phyloP scores from a whole-genome alignment of 2,329 filamentous ascomycete species.

The Fusarium continuum region DNA sequence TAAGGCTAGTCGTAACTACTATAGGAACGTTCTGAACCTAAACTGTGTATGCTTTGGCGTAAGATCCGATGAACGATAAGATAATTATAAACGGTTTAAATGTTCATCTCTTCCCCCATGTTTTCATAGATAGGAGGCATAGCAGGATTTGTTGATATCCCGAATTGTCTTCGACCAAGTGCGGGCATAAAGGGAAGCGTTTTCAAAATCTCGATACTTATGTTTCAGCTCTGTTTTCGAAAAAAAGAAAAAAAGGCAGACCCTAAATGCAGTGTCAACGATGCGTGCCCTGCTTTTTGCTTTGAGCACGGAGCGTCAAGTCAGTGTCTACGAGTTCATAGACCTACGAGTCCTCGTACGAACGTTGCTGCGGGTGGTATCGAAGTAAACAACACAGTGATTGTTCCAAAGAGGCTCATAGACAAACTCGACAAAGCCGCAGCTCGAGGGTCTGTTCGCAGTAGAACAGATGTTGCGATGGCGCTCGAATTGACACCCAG shows the following conservation, averaged over 20 bases:
- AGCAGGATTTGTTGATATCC: background rate
- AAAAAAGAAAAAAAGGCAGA: too few species aligned
- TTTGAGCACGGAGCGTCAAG: background rate
- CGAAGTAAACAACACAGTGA: conserved; percentile 66
- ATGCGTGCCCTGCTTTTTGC: too few species aligned
- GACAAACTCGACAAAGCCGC: conserved; percentile 67
- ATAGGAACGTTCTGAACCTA: too few species aligned
- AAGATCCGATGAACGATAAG: too few species aligned
- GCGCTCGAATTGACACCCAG: conserved; percentile 69
- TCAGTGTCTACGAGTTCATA: conserved; percentile 38
- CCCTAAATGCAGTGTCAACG: too few species aligned
- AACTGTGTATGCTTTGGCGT: too few species aligned
- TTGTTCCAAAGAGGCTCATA: conserved; percentile 69
- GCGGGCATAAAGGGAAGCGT: background rate
- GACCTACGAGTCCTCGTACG: conserved; percentile 58
- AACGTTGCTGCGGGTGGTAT: conserved; percentile 61
- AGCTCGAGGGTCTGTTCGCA: conserved; percentile 65
- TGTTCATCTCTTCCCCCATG: too few species aligned
- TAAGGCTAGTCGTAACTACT: too few species aligned
- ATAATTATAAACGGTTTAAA: too few species aligned
- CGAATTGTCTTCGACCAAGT: background rate
- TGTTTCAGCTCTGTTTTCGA: too few species aligned
- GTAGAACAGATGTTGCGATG: conserved; percentile 65
- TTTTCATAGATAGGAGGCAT: background rate
- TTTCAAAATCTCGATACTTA: background rate